These are phyloP conservation scores for Tubosaeta sp. DNA, from an alignment of 768 basidiomycete genomes.

Conservation along the genomic window DNA sequence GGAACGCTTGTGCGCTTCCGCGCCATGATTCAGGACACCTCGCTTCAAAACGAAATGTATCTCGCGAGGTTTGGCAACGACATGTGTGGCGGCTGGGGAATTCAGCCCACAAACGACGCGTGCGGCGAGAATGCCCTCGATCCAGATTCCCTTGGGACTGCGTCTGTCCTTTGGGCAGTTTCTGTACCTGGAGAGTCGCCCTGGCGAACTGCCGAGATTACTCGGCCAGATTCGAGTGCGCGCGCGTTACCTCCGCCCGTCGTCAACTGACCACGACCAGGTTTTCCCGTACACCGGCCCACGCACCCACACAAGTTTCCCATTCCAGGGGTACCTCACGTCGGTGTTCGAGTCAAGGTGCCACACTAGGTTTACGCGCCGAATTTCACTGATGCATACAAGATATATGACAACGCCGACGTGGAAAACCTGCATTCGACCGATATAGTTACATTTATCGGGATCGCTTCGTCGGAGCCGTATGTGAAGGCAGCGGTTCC, in stretches of 20 bases:
- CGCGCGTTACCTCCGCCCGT: conserved; percentile 3
- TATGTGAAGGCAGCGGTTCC: conserved; percentile 34
- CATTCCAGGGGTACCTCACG: conserved; percentile 44
- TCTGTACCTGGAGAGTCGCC: conserved; percentile 63
- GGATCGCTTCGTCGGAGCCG: conserved; percentile 66
- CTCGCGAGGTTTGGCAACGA: conserved; percentile 42
- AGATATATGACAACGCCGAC: conserved; percentile 57
- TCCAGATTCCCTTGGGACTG: conserved; percentile 55
- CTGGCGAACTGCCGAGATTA: conserved; percentile 46
- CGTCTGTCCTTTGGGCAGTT: conserved; percentile 66
- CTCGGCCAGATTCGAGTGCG: conserved; percentile 18
- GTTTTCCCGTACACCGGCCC: conserved; percentile 25
- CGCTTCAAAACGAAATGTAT: conserved; percentile 69
- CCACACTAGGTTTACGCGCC: not conserved
- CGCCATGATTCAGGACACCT: conserved; percentile 82
- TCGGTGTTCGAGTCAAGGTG: conserved; percentile 76
- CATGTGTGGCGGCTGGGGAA: conserved; percentile 73
- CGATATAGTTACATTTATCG: conserved; percentile 65
- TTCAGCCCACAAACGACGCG: conserved; percentile 34
- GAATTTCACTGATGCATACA: conserved; percentile 4
- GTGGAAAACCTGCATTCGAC: conserved; percentile 52
- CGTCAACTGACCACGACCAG: not conserved
- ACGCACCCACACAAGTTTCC: conserved; percentile 62
- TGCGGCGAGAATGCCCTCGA: conserved; percentile 27
- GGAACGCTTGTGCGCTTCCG: conserved; percentile 68